A percentile compares a stretch with the other conserved stretches of the same genome.
phyloP scores from a whole-genome alignment of 2,329 filamentous ascomycete genomes.

The Aspergillus thermomutatus region DNA sequence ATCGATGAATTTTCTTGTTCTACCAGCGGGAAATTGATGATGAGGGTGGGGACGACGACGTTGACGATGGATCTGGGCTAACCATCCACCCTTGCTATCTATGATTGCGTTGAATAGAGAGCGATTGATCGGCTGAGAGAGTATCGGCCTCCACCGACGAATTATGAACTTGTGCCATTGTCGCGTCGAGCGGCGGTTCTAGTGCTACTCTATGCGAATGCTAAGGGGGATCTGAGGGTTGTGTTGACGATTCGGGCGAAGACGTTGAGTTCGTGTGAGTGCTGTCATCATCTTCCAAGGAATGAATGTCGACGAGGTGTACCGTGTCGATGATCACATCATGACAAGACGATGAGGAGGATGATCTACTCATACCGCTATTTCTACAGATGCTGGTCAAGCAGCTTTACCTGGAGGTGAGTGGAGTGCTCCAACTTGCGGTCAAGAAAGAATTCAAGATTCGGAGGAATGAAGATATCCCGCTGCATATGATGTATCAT shows the following conservation, averaged over 20 bases:
- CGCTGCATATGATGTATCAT: background rate
- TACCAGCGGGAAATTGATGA: no score
- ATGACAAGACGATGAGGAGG: background rate
- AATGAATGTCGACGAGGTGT: background rate
- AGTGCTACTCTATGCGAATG: constrained; percentile 82
- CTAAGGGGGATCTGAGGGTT: constrained; percentile 69
- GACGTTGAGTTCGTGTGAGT: constrained; percentile 55
- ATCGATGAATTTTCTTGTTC: background rate
- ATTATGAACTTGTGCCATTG: constrained; percentile 55
- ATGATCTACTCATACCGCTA: background rate
- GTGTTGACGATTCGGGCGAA: constrained; percentile 61
- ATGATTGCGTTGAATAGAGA: constrained; percentile 27
- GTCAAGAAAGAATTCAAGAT: background rate
- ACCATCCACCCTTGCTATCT: background rate
- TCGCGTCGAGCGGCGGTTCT: constrained; percentile 78
- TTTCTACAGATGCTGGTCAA: constrained; percentile 64
- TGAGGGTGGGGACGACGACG: background rate
- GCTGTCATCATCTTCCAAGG: background rate
- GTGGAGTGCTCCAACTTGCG: constrained; percentile 34
- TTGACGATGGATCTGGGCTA: background rate
- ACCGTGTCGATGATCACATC: background rate
- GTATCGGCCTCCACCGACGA: constrained; percentile 56
- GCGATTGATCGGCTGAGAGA: constrained; percentile 56
- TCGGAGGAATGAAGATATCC: background rate
- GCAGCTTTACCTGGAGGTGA: constrained; percentile 82